Base-by-base conservation (phyloP, 768 basidiomycete species). In the Tulasnella sp. region DNA sequence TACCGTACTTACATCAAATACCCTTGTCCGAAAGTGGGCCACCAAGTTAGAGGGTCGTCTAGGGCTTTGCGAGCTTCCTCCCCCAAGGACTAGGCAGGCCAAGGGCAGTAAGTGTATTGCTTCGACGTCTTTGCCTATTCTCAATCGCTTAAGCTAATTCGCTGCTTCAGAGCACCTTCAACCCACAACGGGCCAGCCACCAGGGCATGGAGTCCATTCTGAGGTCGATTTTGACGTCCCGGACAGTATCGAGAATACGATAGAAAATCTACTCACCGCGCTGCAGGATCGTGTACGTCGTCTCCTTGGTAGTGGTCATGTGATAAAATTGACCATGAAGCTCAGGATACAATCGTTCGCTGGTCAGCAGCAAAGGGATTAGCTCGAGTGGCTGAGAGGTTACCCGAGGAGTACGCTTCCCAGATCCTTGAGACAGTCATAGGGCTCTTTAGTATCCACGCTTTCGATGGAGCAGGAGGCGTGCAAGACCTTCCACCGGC, bases 351-450 rank as follows among this genome's bases (percentile, higher is more conserved):
- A 0, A 88, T 96, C 40, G 96, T 99, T 18, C 93, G 98, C 75
- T 98, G 95, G 91, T 96, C 97, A 20, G 91, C 96, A 6, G 94
- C 98, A 14, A 99, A 99, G 86, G 94, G 94, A 54, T 87, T 98
- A 12, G 94, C 96, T 11, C 91, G 96, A 9, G 90, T 98, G 72
- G 89, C 94, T 2, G 92, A 94, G 82, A 90, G 94, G 54, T 89
- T 99, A 1, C 94, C 98, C 1, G 81, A 86, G 0, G 92, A 93
- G 46, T 94, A 96, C 83, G 88, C 91, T 2, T 87, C 89, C 46
- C 96, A 99, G 84, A 92, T 99, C n/a, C 86, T 97, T 4, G 92
- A 94, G 77, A 94, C 91, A 6, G 87, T 96, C 46, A 87, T 96
- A 81, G 89, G 88, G 0, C 87, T 96, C n/a, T 98, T 96, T 85